Conservation (phyloP, 2,329 filamentous ascomycete species). For the Verticillium dahliae region DNA sequence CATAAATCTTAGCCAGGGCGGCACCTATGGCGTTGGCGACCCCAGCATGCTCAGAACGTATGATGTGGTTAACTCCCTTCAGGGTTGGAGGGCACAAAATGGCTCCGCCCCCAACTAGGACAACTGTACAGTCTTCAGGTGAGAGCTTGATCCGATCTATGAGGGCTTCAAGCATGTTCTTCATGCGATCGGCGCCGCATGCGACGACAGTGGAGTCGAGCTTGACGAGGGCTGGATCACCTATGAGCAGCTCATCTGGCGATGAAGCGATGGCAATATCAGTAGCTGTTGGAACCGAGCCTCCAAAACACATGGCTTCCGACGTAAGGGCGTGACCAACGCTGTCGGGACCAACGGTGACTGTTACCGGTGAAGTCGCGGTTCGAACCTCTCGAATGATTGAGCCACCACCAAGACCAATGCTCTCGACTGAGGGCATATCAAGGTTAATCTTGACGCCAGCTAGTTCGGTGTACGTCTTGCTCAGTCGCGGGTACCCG, state of each 20-base stretch:
- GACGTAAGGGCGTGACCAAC: slow-evolving; percentile 16
- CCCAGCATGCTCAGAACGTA: slow-evolving; percentile 12
- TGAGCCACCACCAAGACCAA: slow-evolving; percentile 15
- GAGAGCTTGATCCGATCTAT: slow-evolving; percentile 16
- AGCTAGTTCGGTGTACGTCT: slow-evolving; percentile 14
- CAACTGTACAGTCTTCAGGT: slow-evolving; percentile 12
- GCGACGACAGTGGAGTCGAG: not conserved
- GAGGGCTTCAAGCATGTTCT: slow-evolving; percentile 13
- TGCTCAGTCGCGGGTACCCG: slow-evolving; percentile 15
- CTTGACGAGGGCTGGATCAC: not conserved
- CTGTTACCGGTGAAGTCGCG: not conserved
- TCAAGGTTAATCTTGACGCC: slow-evolving; percentile 17
- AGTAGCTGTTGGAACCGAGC: slow-evolving; percentile 14
- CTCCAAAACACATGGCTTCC: slow-evolving; percentile 15
- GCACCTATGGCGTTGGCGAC: slow-evolving; percentile 17
- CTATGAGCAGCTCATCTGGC: not conserved
- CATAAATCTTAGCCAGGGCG: slow-evolving; percentile 15
- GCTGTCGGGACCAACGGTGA: slow-evolving; percentile 16
- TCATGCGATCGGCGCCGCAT: slow-evolving; percentile 6
- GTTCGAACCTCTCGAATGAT: slow-evolving; percentile 5
- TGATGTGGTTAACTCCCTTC: slow-evolving; percentile 12
- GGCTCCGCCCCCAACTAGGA: slow-evolving; percentile 16
- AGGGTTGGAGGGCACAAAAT: slow-evolving; percentile 12
- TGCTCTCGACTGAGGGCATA: slow-evolving; percentile 17
- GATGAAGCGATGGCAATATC: slow-evolving; percentile 14